Percentiles rank a stretch among this genome's conserved stretches.
Evolutionary conservation across 2,329 filamentous ascomycete genomes (phyloP).

Genomic region (Diplocarpon rosae): DNA sequence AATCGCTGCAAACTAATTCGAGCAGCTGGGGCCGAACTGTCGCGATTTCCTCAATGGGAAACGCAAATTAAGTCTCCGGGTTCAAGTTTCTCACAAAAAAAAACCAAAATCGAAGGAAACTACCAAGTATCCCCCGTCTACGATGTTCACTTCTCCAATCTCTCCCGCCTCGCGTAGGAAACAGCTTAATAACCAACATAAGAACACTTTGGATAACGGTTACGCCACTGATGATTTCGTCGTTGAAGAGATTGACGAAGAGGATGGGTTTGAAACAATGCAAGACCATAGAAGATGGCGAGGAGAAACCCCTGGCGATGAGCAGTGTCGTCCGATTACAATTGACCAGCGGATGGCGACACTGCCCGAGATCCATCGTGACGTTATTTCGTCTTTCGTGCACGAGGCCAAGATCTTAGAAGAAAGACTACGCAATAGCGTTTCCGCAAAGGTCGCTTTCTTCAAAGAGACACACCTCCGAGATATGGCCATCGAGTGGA

Average conservation of each 20-base stretch:
- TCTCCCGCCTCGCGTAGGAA: conserved; percentile 32
- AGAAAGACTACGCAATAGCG: conserved; percentile 48
- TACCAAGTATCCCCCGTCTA: conserved; percentile 39
- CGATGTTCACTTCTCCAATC: conserved; percentile 52
- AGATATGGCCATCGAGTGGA: conserved; percentile 63
- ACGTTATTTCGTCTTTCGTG: conserved; percentile 56
- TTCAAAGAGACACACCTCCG: conserved; percentile 62
- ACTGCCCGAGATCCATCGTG: conserved; percentile 48
- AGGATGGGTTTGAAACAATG: conserved; percentile 21
- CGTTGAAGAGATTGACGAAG: conserved; percentile 30
- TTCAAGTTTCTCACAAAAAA: conserved; percentile 15
- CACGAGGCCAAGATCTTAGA: conserved; percentile 47
- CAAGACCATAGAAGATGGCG: conserved; percentile 20
- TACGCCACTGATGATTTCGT: conserved; percentile 38
- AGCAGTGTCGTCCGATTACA: conserved; percentile 48
- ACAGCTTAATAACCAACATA: conserved; percentile 26
- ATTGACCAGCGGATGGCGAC: conserved; percentile 41
- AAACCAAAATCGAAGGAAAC: conserved; percentile 7
- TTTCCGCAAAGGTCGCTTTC: conserved; percentile 42
- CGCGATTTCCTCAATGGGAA: conserved; percentile 20
- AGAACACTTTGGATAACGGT: conserved; percentile 11
- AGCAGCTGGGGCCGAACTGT: conserved; percentile 24
- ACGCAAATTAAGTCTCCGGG: conserved; percentile 22
- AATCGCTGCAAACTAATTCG: conserved; percentile 11
- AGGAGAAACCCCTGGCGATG: conserved; percentile 23